phyloP scores from a whole-genome alignment of 495 filamentous ascomycete genomes.

The Clohesyomyces aquaticus region DNA sequence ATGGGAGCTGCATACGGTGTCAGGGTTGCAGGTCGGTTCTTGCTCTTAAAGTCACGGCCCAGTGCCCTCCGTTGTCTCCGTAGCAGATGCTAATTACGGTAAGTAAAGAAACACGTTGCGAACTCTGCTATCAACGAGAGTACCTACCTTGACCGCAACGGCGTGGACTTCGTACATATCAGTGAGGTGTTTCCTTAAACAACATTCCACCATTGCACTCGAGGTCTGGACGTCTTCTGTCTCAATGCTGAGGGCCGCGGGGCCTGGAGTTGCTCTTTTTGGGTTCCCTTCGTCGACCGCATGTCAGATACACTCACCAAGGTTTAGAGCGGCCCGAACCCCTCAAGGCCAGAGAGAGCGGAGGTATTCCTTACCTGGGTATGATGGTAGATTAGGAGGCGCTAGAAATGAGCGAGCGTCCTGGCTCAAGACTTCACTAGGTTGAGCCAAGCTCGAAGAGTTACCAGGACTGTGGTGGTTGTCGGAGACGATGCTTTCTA shows the following conservation, averaged over 20 bases:
- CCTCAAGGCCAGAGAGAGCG: too few relatives aligned
- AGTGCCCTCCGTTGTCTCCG: conserved; percentile 20
- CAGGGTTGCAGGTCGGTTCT: not conserved
- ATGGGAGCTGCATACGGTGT: not conserved
- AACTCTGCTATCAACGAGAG: too few relatives aligned
- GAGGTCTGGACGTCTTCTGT: not conserved
- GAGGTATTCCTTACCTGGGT: too few relatives aligned
- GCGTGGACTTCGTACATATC: conserved; percentile 16
- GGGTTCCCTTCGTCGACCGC: not conserved
- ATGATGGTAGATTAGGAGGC: too few relatives aligned
- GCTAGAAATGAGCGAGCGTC: too few relatives aligned
- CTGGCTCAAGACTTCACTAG: too few relatives aligned
- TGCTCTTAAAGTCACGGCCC: conserved; percentile 9
- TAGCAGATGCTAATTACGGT: conserved; percentile 3
- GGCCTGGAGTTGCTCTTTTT: not conserved
- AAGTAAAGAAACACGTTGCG: not conserved
- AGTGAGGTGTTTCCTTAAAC: conserved; percentile 16
- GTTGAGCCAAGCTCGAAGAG: too few relatives aligned
- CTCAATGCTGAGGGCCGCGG: not conserved
- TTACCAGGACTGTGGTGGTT: too few relatives aligned
- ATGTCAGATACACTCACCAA: too few relatives aligned
- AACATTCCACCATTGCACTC: not conserved
- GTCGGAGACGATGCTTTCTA: too few relatives aligned
- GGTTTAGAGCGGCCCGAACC: too few relatives aligned
- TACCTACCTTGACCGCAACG: conserved; percentile 9